phyloP scores from a whole-genome alignment of 2,329 filamentous ascomycete genomes.

The Colletotrichum zoysiae region DNA sequence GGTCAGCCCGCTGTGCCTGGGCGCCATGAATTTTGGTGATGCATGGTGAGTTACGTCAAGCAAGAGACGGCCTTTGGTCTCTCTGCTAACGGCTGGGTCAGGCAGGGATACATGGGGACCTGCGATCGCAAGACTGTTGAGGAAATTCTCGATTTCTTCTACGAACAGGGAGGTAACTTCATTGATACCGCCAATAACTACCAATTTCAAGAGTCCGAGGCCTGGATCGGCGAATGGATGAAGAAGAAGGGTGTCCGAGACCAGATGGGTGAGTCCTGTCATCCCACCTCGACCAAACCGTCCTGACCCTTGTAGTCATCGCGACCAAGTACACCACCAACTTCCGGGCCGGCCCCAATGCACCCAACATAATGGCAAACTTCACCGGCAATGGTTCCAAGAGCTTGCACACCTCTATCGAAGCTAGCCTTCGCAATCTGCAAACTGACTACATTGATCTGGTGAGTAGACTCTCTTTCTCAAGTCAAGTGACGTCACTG shows the following conservation, averaged over 20 bases:
- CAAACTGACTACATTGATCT: conserved; percentile 79
- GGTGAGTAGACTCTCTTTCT: conserved; percentile 50
- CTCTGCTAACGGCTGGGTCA: conserved; percentile 44
- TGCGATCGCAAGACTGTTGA: conserved; percentile 74
- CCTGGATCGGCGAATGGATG: conserved; percentile 80
- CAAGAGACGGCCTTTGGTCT: not conserved
- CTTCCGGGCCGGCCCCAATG: conserved; percentile 60
- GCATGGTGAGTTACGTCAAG: conserved; percentile 54
- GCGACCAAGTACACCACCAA: conserved; percentile 77
- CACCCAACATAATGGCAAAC: conserved; percentile 63
- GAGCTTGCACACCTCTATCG: conserved; percentile 67
- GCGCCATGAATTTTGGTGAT: conserved; percentile 74
- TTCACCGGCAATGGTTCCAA: conserved; percentile 72
- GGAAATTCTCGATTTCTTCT: conserved; percentile 75
- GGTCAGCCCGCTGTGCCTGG: conserved; percentile 76
- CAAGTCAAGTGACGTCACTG: conserved; percentile 5
- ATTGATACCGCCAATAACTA: conserved; percentile 80
- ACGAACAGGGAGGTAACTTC: conserved; percentile 75
- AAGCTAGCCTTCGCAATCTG: conserved; percentile 69
- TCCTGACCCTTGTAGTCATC: conserved; percentile 61
- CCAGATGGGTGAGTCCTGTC: conserved; percentile 65
- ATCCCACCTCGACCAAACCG: not conserved
- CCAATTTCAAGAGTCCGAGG: conserved; percentile 72
- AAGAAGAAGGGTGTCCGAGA: conserved; percentile 72
- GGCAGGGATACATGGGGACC: conserved; percentile 70